Conservation (phyloP, 140 eudicot species). For the Eryngium alpinum region DNA sequence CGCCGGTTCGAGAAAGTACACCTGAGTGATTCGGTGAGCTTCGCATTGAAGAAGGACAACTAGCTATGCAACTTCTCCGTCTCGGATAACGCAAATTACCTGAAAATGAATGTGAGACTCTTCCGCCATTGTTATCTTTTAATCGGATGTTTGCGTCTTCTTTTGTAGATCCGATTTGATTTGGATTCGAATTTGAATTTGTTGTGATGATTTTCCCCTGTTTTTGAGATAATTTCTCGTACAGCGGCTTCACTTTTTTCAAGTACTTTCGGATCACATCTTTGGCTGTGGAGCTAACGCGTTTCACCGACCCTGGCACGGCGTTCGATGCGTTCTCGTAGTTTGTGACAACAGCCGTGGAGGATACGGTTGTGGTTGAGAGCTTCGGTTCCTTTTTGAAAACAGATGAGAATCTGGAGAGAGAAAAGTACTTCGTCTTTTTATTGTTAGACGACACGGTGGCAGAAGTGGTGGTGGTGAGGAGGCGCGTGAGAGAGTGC, state of each 20-base stretch:
- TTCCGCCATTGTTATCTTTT: constrained; percentile 5
- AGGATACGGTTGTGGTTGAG: background rate
- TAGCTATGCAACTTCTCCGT: constrained; percentile 45
- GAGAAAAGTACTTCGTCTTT: constrained; percentile 52
- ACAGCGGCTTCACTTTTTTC: constrained; percentile 64
- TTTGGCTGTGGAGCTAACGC: constrained; percentile 51
- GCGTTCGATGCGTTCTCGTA: background rate
- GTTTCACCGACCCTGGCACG: constrained; percentile 34
- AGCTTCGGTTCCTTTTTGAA: constrained; percentile 48
- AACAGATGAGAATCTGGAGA: constrained; percentile 62
- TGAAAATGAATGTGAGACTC: constrained; percentile 51
- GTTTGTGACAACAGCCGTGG: background rate
- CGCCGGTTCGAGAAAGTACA: constrained; percentile 25
- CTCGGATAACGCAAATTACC: constrained; percentile 57
- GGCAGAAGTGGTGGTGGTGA: background rate
- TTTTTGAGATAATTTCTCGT: constrained; percentile 59
- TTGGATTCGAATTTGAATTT: background rate
- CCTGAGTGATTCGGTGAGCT: constrained; percentile 86
- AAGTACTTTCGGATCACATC: constrained; percentile 67
- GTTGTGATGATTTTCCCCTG: background rate
- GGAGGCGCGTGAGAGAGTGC: constrained; percentile 16
- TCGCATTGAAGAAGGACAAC: constrained; percentile 90
- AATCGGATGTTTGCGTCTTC: background rate
- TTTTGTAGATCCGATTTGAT: background rate
- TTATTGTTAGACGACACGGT: constrained; percentile 5